phyloP scores from a whole-genome alignment of 1,284 basidiomycete species.

The Ceratobasidium sp. region DNA sequence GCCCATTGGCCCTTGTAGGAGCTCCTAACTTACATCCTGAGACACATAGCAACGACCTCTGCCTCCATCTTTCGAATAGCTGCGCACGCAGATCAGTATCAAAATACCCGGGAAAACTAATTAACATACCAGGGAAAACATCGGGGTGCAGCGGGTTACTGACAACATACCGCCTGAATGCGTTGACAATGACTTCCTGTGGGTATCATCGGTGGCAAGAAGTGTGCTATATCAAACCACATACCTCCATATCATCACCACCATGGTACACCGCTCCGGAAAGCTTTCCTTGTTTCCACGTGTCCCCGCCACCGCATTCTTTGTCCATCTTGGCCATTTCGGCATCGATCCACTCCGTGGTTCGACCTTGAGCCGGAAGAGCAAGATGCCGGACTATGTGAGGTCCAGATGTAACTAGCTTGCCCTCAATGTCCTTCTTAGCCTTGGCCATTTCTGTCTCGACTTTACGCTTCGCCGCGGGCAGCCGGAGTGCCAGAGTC shows the following conservation, averaged over 20 bases:
- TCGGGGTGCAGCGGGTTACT: slow-evolving; percentile 95
- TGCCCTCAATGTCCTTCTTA: slow-evolving; percentile 66
- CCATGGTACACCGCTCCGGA: slow-evolving; percentile 92
- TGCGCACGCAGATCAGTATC: slow-evolving; percentile 31
- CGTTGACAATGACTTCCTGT: slow-evolving; percentile 65
- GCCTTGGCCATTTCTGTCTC: slow-evolving; percentile 72
- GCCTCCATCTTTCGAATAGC: slow-evolving; percentile 97
- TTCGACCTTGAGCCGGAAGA: slow-evolving; percentile 71
- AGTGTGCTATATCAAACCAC: slow-evolving; percentile 44
- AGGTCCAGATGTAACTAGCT: slow-evolving; percentile 68
- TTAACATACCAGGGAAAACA: slow-evolving; percentile 74
- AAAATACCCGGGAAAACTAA: not conserved
- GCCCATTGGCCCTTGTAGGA: not conserved
- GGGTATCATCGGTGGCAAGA: not conserved
- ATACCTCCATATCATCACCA: slow-evolving; percentile 72
- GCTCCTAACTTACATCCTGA: slow-evolving; percentile 61
- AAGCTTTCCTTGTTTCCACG: slow-evolving; percentile 78
- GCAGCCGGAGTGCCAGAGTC: slow-evolving; percentile 68
- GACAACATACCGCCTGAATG: slow-evolving; percentile 72
- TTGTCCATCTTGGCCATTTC: slow-evolving; percentile 81
- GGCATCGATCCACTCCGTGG: slow-evolving; percentile 74
- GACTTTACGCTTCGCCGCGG: slow-evolving; percentile 70
- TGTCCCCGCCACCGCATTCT: slow-evolving; percentile 56
- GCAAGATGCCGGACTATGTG: slow-evolving; percentile 66
- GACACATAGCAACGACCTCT: slow-evolving; percentile 92